phyloP scores from a whole-genome alignment of 2,329 filamentous ascomycete species.

The Malbranchea zuffiana region DNA sequence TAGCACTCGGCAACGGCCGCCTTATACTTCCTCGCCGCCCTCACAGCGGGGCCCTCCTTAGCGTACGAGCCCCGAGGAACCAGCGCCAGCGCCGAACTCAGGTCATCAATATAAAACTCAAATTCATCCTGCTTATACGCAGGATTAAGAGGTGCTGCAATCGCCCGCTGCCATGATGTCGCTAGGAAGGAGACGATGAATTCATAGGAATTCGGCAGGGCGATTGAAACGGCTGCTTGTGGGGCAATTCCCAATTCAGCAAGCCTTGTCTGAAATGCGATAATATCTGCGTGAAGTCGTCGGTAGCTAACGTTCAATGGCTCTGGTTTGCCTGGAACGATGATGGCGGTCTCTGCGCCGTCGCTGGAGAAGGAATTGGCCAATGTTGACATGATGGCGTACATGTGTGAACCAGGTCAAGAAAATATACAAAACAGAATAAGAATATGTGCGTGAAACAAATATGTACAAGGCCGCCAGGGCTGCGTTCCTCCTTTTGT shows the following conservation, averaged over 20 bases:
- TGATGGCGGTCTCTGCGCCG: constrained; percentile 51
- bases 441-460: not conserved
- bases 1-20: constrained; percentile 82
- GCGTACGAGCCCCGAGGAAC: constrained; percentile 61
- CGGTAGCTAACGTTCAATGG: constrained; percentile 59
- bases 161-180: constrained; percentile 70
- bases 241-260: constrained; percentile 61
- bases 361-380: constrained; percentile 45
- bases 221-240: constrained; percentile 66
- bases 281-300: constrained; percentile 54
- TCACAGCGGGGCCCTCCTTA: constrained; percentile 58
- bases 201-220: constrained; percentile 73
- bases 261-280: constrained; percentile 64
- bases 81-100: constrained; percentile 66
- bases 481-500: too few species aligned
- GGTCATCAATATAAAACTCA: constrained; percentile 83
- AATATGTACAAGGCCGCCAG: constrained; percentile 6
- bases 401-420: not conserved
- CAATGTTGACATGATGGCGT: constrained; percentile 44
- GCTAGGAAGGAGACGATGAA: constrained; percentile 81
- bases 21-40: constrained; percentile 65
- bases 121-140: constrained; percentile 84
- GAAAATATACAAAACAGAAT: not conserved
- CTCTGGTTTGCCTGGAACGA: constrained; percentile 55
- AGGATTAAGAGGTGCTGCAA: constrained; percentile 78